Percentiles rank a stretch among this genome's conserved stretches.
These are phyloP conservation scores for Rhododendron ovatum DNA, from an alignment of 148 eudicot species.

Conservation along the genomic window DNA sequence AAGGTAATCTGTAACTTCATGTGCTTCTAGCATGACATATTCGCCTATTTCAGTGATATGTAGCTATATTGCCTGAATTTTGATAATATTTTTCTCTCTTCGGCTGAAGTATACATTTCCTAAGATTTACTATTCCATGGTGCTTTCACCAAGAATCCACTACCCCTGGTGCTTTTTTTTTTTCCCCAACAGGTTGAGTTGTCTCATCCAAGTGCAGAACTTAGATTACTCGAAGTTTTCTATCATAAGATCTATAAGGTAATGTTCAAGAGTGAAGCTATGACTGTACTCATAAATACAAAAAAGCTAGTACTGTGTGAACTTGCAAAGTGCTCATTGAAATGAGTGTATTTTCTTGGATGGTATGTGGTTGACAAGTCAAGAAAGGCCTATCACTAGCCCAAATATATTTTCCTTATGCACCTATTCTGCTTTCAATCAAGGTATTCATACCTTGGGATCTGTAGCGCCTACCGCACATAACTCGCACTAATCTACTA, in stretches of 20 bases:
- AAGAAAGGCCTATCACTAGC: neutral
- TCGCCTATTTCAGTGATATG: neutral
- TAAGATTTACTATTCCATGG: neutral
- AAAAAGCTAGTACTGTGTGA: neutral
- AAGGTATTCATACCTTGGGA: neutral
- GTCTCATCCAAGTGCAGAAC: slow-evolving; percentile 22
- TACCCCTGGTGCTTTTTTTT: neutral
- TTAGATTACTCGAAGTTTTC: slow-evolving; percentile 32
- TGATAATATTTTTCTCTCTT: neutral
- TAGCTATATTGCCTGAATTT: too few species aligned
- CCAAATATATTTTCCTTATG: neutral
- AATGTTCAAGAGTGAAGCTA: neutral
- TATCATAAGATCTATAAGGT: slow-evolving; percentile 35
- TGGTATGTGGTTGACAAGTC: neutral
- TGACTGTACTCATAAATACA: neutral
- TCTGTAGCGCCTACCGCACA: neutral
- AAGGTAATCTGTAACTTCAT: slow-evolving; percentile 22
- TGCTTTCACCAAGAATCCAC: neutral
- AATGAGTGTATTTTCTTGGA: neutral
- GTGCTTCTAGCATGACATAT: neutral
- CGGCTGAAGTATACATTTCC: neutral
- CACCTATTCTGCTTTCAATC: neutral
- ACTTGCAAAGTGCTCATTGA: neutral
- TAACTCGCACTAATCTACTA: neutral
- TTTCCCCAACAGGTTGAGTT: slow-evolving; percentile 19